phyloP scores from a whole-genome alignment of 2,329 filamentous ascomycete genomes.

The Mollisiaceae sp. region DNA sequence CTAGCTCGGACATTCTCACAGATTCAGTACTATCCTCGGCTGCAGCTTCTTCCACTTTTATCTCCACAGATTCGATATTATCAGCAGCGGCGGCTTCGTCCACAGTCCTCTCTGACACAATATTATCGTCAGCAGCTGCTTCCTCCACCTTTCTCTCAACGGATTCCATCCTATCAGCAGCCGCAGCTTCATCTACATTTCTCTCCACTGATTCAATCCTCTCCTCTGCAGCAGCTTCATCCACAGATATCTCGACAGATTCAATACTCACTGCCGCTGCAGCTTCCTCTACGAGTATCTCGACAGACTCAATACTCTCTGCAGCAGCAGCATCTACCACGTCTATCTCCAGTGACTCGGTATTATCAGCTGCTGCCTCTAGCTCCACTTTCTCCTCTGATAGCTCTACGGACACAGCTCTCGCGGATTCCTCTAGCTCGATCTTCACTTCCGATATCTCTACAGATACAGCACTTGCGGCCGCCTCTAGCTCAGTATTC shows the following conservation, averaged over 20 bases:
- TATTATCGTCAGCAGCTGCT: background rate
- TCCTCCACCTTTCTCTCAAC: background rate
- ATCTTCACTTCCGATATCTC: background rate
- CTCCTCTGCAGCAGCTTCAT: background rate
- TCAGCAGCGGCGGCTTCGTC: background rate
- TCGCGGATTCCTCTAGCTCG: no score
- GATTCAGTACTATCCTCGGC: background rate
- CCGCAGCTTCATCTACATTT: background rate
- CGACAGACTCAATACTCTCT: no score
- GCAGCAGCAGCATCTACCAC: no score
- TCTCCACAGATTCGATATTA: background rate
- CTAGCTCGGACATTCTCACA: background rate
- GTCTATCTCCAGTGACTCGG: background rate
- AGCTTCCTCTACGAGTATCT: no score
- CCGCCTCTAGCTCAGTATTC: background rate
- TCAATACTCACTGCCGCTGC: no score
- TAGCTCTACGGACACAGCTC: background rate
- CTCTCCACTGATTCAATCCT: background rate
- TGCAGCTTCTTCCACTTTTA: background rate
- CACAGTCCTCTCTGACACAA: background rate
- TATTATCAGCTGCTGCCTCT: background rate
- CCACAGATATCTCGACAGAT: no score
- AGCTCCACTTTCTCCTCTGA: background rate
- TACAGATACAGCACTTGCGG: background rate
- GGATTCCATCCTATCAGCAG: background rate